These are phyloP conservation scores for Didymella pinodella DNA, from an alignment of 2,329 filamentous ascomycete species.

Conservation along the genomic window DNA sequence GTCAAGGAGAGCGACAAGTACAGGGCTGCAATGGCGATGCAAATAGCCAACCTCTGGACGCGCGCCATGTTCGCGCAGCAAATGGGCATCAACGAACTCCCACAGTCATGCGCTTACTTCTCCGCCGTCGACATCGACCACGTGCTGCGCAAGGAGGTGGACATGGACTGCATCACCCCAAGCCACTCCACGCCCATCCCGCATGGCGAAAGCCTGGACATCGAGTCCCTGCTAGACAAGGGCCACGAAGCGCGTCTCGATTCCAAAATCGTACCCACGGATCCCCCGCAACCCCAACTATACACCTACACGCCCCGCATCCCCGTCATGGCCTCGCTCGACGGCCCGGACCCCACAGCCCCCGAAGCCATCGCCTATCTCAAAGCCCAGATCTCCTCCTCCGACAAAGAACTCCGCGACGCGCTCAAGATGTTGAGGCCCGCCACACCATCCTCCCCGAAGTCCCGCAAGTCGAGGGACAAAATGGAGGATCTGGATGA, in stretches of 20 bases:
- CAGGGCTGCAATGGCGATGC: slow-evolving; percentile 87
- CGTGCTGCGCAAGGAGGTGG: slow-evolving; percentile 95
- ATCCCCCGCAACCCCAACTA: slow-evolving; percentile 66
- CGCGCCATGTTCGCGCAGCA: slow-evolving; percentile 97
- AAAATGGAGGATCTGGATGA: not conserved
- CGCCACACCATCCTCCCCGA: not conserved
- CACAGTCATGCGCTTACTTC: slow-evolving; percentile 94
- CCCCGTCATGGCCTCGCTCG: slow-evolving; percentile 80
- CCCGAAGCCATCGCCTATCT: slow-evolving; percentile 67
- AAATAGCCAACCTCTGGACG: slow-evolving; percentile 95
- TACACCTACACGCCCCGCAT: slow-evolving; percentile 74
- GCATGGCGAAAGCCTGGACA: slow-evolving; percentile 87
- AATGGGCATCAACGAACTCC: slow-evolving; percentile 92
- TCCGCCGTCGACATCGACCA: slow-evolving; percentile 94
- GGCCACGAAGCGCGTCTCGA: slow-evolving; percentile 74
- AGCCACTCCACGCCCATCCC: slow-evolving; percentile 81
- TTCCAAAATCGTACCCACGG: slow-evolving; percentile 64
- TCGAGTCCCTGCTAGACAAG: slow-evolving; percentile 77
- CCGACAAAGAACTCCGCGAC: slow-evolving; percentile 75
- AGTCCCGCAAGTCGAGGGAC: slow-evolving; percentile 1
- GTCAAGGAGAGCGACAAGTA: slow-evolving; percentile 88
- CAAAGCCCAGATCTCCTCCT: slow-evolving; percentile 80
- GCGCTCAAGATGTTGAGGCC: slow-evolving; percentile 67
- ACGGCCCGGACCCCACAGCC: slow-evolving; percentile 49
- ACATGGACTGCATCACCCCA: slow-evolving; percentile 96